Conservation (phyloP, 176 grass and related monocot species). For the Zoysia japonica region DNA sequence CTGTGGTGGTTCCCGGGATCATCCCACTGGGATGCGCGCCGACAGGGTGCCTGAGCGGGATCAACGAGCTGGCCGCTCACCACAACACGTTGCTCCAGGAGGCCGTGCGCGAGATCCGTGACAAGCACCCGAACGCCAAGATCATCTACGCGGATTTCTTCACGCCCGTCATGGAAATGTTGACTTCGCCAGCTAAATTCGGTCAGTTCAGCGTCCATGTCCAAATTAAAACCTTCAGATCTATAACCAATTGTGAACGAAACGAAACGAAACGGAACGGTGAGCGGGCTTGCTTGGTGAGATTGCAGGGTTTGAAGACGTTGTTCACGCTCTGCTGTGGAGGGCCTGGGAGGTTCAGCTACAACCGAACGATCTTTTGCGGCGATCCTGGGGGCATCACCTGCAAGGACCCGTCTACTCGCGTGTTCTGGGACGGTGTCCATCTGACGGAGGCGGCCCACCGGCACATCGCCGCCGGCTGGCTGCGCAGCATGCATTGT, state of each 20-base stretch:
- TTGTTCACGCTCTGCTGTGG: conserved; percentile 29
- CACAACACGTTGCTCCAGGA: conserved; percentile 54
- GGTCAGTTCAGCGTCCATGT: conserved; percentile 26
- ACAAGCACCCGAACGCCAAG: conserved; percentile 29
- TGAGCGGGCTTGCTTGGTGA: background rate
- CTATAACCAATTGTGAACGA: too few relatives aligned
- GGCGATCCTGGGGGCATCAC: background rate
- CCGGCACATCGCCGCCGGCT: conserved; percentile 22
- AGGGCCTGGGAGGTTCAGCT: conserved; percentile 23
- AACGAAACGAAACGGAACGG: too few relatives aligned
- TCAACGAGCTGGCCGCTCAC: conserved; percentile 38
- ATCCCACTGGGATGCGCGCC: conserved; percentile 50
- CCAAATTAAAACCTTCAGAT: too few relatives aligned
- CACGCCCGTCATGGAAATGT: conserved; percentile 45
- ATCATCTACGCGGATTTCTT: conserved; percentile 59
- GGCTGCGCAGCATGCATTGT: conserved; percentile 7
- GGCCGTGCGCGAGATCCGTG: conserved; percentile 25
- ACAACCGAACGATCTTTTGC: background rate
- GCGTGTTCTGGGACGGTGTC: conserved; percentile 32
- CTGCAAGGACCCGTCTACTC: conserved; percentile 26
- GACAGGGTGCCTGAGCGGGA: conserved; percentile 53
- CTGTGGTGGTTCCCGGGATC: conserved; percentile 21
- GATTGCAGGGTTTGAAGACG: conserved; percentile 32
- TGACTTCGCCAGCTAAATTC: conserved; percentile 39
- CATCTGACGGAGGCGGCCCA: conserved; percentile 43